These are phyloP conservation scores for Penicillium sp. DNA, from an alignment of 2,329 filamentous ascomycete genomes.

Conservation along the genomic window DNA sequence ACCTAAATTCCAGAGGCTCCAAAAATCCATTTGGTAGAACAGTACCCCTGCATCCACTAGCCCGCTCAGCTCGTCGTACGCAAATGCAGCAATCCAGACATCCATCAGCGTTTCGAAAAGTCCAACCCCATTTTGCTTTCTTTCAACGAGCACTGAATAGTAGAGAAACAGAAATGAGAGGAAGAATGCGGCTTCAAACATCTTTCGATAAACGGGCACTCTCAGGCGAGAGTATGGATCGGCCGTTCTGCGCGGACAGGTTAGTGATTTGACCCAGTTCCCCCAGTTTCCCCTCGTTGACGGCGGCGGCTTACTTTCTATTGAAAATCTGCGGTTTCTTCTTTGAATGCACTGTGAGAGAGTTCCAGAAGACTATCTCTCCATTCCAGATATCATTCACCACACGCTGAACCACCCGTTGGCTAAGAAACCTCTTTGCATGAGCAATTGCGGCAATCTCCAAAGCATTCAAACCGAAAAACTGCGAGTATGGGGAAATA, in stretches of 20 bases:
- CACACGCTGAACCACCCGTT: constrained; percentile 79
- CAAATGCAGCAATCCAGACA: constrained; percentile 84
- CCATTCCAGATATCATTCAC: constrained; percentile 85
- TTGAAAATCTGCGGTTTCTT: constrained; percentile 82
- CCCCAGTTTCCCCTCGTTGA: not conserved
- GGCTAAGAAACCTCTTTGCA: constrained; percentile 83
- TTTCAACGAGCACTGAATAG: constrained; percentile 80
- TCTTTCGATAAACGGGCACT: constrained; percentile 83
- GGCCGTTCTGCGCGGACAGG: constrained; percentile 49
- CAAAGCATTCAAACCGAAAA: constrained; percentile 80
- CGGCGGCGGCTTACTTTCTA: constrained; percentile 41
- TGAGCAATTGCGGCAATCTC: constrained; percentile 82
- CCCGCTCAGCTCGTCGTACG: constrained; percentile 84
- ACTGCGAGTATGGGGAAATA: constrained; percentile 68
- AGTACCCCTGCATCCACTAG: constrained; percentile 84
- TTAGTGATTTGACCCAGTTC: not conserved
- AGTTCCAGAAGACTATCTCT: constrained; percentile 85
- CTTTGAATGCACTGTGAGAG: constrained; percentile 70
- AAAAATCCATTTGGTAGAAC: constrained; percentile 83
- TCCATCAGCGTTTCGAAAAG: constrained; percentile 74
- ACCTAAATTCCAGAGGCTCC: constrained; percentile 73
- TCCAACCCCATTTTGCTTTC: constrained; percentile 69
- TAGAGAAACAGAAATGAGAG: constrained; percentile 76
- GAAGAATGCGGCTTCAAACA: constrained; percentile 83
- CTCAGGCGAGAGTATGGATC: constrained; percentile 77